Base-by-base conservation (phyloP, 2,329 filamentous ascomycete genomes). In the Beauveria scarabaeidicola region DNA sequence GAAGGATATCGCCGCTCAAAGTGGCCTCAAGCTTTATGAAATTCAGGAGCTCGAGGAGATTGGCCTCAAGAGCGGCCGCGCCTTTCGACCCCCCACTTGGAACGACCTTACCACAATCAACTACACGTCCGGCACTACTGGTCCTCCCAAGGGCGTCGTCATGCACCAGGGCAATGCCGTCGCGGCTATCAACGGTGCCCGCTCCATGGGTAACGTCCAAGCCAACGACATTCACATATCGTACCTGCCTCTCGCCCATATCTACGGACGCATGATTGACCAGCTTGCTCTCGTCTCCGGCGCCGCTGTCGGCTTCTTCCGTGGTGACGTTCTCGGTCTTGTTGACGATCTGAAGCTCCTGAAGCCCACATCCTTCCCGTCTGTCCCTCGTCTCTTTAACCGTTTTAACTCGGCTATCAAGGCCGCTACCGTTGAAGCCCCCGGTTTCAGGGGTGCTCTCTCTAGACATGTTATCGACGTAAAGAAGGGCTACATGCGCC, bases 221-320 rank as follows among this genome's bases (percentile, higher is more conserved):
- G 67, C 76, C 54, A 73, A 73, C 63, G 89, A 94, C 65, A 76
- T 86, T 3, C 79, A 88, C 65, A 83, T 90, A 61, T 97, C 93
- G 1, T 99, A 97, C 74, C 82, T 99, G 55, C 94, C 94, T 0
- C 77, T 97, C 43, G 94, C 94, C 15, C 94, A 99, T 71, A 99
- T 99, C 67, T 97, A 90, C 72, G 89, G 92, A 63, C 88, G 94
- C 60, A 80, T 97, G 66, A 79, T 86, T 47, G 94, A 99, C 71
- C 89, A 95, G 71, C 78, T 81, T 3, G 82, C 85, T n/a, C 77
- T 97, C 17, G 83, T 87, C 67, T 80, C 83, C 57, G 92, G 91
- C 59, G 84, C 83, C 38, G 78, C 84, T 8, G 86, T 97, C 66
- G 94, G 93, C n/a, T 99, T 93, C 74, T 99, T 97, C 82, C 91